Evolutionary conservation across 2,329 filamentous ascomycete genomes (phyloP).

Genomic region (Paramyrothecium sp.): DNA sequence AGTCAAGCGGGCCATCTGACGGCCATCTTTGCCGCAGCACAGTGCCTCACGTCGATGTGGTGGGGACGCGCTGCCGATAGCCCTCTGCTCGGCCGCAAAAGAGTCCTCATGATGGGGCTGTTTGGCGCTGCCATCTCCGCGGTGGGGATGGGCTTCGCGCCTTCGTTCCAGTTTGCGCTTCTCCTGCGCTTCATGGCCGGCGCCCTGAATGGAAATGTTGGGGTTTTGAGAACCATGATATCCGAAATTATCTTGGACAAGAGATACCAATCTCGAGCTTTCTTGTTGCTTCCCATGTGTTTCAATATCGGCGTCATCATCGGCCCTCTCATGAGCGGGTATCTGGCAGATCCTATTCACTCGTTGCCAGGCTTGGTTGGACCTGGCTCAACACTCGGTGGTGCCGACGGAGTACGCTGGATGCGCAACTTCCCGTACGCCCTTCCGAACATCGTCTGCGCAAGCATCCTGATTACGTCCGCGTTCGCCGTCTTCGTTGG

Average conservation of each 20-base stretch:
- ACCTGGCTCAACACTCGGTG: constrained; percentile 14
- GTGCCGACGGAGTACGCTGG: constrained; percentile 14
- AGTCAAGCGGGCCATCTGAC: constrained; percentile 15
- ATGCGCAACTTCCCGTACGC: constrained; percentile 17
- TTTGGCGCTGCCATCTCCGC: constrained; percentile 8
- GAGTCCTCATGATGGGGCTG: constrained; percentile 15
- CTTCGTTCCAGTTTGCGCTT: constrained; percentile 6
- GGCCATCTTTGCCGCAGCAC: constrained; percentile 15
- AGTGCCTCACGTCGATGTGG: constrained; percentile 15
- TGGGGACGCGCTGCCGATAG: constrained; percentile 15
- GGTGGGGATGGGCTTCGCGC: constrained; percentile 12
- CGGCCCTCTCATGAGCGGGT: constrained; percentile 18
- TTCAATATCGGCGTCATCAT: constrained; percentile 20
- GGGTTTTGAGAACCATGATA: constrained; percentile 18
- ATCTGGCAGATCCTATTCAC: constrained; percentile 16
- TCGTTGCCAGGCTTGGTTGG: constrained; percentile 15
- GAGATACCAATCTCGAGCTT: constrained; percentile 14
- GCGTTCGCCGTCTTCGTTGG: constrained; percentile 16
- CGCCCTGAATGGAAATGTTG: constrained; percentile 16
- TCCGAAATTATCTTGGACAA: constrained; percentile 17
- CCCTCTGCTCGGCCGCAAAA: constrained; percentile 13
- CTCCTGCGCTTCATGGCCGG: constrained; percentile 16
- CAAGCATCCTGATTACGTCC: constrained; percentile 10
- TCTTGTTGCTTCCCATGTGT: constrained; percentile 18
- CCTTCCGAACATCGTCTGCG: constrained; percentile 16